Evolutionary conservation across 257 asterid species (phyloP), one percentile per base, ranked within the genome.

Genomic region (Capsicum rhomboideum): DNA sequence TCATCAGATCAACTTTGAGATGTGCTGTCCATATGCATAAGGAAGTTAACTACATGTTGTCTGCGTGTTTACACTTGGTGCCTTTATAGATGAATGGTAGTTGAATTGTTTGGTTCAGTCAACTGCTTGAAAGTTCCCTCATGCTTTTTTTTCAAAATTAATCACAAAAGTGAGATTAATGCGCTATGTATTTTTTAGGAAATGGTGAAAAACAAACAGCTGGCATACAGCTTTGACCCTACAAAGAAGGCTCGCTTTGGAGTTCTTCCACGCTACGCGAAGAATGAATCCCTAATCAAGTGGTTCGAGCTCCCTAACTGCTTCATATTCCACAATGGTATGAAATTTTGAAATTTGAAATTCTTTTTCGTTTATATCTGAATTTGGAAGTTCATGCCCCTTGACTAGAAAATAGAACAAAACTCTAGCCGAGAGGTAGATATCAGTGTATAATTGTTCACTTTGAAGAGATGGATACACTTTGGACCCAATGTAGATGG

Each of bases 281-380:
- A 89, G 86, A 95, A 89, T 84, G 98, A 97, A 86, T 77, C 85
- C 83, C 87, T 90, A 83, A 92, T 97, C 87, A 93, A 90, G 91
- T 97, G 99, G 99, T 97, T 97, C 71, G 99, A 97, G 90, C 98
- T 97, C 85, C 98, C 99, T 84, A 97, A 91, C 63, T 97, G 99
- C 93, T 93, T 93, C 94, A 93, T 97, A 83, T 97, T 95, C 90
- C 99, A 97, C 84, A 97, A 97, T 13, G 99, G 99, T 97, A 75
- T 49, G 81, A 75, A 49, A n/a, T 44, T 20, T 44, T 44, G 85
- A 85, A 95, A 80, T 64, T 14, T 82, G 46, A 14, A 18, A 29
- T 34, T 42, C 2, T 20, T 78, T 77, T 12, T 28, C 4, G 0
- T 53, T 17, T 67, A 67, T 29, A 67, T 67, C 50, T 31, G 75